These are phyloP conservation scores for Trichosporon sp. DNA, from an alignment of 1,284 basidiomycete species.

Conservation along the genomic window DNA sequence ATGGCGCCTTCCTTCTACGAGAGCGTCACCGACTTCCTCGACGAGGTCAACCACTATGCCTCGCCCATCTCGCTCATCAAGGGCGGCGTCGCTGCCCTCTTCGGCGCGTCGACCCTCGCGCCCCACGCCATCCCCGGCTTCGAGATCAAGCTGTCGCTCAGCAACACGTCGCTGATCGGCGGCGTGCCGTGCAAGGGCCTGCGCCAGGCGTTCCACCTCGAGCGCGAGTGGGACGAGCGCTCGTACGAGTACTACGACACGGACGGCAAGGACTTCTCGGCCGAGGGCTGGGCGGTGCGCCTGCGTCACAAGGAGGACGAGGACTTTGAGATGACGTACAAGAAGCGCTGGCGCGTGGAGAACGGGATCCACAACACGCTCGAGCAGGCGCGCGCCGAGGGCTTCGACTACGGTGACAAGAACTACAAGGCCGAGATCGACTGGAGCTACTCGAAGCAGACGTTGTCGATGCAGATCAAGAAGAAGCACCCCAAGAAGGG, in stretches of 20 bases:
- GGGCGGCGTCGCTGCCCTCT: conserved; percentile 5
- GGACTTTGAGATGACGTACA: conserved; percentile 12
- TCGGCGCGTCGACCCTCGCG: background rate
- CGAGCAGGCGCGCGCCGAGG: conserved; percentile 6
- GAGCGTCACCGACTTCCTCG: conserved; percentile 3
- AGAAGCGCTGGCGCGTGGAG: conserved; percentile 9
- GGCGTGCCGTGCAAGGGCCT: conserved; percentile 6
- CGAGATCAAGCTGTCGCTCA: conserved; percentile 14
- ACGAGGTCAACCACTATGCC: conserved; percentile 3
- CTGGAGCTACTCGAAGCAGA: conserved; percentile 15
- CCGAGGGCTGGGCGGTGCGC: conserved; percentile 11
- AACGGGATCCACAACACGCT: background rate
- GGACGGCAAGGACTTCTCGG: background rate
- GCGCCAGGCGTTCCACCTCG: conserved; percentile 4
- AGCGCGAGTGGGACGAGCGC: background rate
- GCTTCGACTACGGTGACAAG: conserved; percentile 8
- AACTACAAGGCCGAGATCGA: conserved; percentile 14
- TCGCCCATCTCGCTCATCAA: conserved; percentile 4
- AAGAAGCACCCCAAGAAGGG: background rate
- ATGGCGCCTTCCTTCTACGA: conserved; percentile 10
- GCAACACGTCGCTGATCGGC: conserved; percentile 8
- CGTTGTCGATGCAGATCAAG: conserved; percentile 8
- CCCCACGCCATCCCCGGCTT: conserved; percentile 5
- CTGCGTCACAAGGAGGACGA: conserved; percentile 13
- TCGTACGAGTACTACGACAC: conserved; percentile 13